A percentile compares a stretch with the other conserved stretches of the same genome.
These are phyloP conservation scores for Xylariaceae sp. DNA, from an alignment of 2,329 filamentous ascomycete species.

Conservation along the genomic window DNA sequence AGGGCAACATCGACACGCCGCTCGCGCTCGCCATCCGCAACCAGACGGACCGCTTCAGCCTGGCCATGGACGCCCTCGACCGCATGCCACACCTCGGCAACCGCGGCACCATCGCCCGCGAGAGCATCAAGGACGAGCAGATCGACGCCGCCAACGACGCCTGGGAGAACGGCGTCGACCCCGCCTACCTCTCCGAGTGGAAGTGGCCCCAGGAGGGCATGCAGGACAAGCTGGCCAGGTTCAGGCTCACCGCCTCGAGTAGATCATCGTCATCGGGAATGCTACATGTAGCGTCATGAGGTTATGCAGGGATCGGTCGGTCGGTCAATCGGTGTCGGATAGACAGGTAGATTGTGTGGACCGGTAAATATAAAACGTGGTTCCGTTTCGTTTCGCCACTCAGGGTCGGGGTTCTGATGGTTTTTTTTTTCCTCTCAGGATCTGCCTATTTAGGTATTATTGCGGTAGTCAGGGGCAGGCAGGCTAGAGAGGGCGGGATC, in stretches of 20 bases:
- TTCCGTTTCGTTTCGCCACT: no score
- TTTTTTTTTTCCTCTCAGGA: no score
- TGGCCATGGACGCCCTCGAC: slow-evolving; percentile 78
- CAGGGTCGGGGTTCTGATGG: no score
- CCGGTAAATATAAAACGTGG: no score
- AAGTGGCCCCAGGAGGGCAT: slow-evolving; percentile 58
- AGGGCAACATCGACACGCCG: slow-evolving; percentile 82
- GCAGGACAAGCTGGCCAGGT: slow-evolving; percentile 36
- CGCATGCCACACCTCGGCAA: slow-evolving; percentile 65
- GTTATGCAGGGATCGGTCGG: no score
- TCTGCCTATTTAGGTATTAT: no score
- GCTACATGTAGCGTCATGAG: no score
- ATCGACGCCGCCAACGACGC: slow-evolving; percentile 65
- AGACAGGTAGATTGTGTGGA: no score
- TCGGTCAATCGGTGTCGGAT: no score
- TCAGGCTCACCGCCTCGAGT: slow-evolving; percentile 5
- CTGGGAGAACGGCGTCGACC: slow-evolving; percentile 72
- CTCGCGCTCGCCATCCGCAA: slow-evolving; percentile 79
- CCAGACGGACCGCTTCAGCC: slow-evolving; percentile 73
- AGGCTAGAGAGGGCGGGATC: no score
- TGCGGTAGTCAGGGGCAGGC: no score
- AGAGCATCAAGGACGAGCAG: slow-evolving; percentile 66
- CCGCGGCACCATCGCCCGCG: slow-evolving; percentile 62
- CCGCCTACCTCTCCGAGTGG: slow-evolving; percentile 67
- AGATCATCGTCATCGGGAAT: no score